These are phyloP conservation scores for Yamadazyma kitorensis DNA, from an alignment of 805 yeast species.

Conservation along the genomic window DNA sequence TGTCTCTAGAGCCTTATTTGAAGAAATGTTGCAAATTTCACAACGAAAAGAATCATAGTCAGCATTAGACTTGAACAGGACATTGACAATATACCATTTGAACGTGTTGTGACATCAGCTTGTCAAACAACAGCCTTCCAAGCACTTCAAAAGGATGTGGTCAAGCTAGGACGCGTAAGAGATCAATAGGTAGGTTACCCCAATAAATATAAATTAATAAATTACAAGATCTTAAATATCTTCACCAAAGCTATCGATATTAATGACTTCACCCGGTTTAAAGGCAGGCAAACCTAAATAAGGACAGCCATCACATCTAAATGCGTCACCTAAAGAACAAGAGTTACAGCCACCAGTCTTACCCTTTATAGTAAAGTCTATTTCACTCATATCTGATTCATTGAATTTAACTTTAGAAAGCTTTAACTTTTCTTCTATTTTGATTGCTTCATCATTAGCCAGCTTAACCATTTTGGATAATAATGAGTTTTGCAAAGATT, in stretches of 20 bases:
- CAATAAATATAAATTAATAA: slow-evolving; percentile 9
- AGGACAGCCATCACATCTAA: slow-evolving; percentile 98
- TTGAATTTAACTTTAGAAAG: slow-evolving; percentile 54
- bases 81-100: too few species aligned
- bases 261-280: slow-evolving; percentile 92
- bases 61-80: too few species aligned
- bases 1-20: too few species aligned
- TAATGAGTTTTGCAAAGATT: slow-evolving; percentile 42
- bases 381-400: slow-evolving; percentile 75
- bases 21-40: too few species aligned
- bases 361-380: slow-evolving; percentile 95
- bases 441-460: slow-evolving; percentile 53
- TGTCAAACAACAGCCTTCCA: too few species aligned
- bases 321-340: slow-evolving; percentile 96
- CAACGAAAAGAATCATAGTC: too few species aligned
- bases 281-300: slow-evolving; percentile 96
- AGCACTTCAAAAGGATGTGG: too few species aligned
- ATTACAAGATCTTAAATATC: slow-evolving; percentile 52
- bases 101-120: too few species aligned
- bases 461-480: slow-evolving; percentile 47
- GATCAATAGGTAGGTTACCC: too few species aligned
- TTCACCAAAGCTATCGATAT: slow-evolving; percentile 71
- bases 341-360: slow-evolving; percentile 97
- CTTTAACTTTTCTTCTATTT: slow-evolving; percentile 51
- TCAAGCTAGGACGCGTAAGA: too few species aligned